A percentile compares a stretch with the other conserved stretches of the same genome.
Evolutionary conservation across 2,329 filamentous ascomycete species (phyloP).

Genomic region (Trichophyton benhamiae): DNA sequence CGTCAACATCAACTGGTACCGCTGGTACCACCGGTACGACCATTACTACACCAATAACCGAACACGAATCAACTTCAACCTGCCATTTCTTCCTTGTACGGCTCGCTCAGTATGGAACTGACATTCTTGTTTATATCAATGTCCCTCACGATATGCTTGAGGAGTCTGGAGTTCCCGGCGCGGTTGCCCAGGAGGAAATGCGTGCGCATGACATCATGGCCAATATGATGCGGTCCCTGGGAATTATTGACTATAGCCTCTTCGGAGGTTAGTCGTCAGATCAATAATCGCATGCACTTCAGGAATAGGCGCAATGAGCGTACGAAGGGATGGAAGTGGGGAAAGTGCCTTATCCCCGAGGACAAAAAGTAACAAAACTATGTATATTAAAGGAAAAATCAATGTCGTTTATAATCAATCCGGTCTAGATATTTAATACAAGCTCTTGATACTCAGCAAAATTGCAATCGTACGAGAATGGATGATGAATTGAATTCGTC

Average conservation of each 20-base stretch:
- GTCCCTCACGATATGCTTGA: conserved; percentile 71
- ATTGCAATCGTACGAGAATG: no score
- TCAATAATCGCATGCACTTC: neutral
- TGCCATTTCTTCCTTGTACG: conserved; percentile 68
- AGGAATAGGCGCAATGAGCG: neutral
- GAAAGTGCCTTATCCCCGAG: neutral
- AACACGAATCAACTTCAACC: conserved; percentile 29
- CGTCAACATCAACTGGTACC: no score
- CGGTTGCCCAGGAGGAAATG: conserved; percentile 54
- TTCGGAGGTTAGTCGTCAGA: neutral
- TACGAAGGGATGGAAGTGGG: neutral
- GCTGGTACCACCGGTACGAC: neutral
- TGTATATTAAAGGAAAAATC: neutral
- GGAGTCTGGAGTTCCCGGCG: conserved; percentile 55
- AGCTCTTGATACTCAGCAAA: neutral
- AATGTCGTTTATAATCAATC: neutral
- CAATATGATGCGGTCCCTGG: conserved; percentile 57
- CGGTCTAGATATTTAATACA: neutral
- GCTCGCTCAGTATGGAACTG: conserved; percentile 61
- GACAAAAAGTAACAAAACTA: neutral
- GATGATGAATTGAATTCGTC: no score
- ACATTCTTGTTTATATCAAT: conserved; percentile 76
- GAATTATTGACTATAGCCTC: conserved; percentile 50
- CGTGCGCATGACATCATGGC: conserved; percentile 23
- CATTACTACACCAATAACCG: neutral